Base-by-base conservation (phyloP, 2,329 filamentous ascomycete genomes). In the Corinectria fuckeliana region DNA sequence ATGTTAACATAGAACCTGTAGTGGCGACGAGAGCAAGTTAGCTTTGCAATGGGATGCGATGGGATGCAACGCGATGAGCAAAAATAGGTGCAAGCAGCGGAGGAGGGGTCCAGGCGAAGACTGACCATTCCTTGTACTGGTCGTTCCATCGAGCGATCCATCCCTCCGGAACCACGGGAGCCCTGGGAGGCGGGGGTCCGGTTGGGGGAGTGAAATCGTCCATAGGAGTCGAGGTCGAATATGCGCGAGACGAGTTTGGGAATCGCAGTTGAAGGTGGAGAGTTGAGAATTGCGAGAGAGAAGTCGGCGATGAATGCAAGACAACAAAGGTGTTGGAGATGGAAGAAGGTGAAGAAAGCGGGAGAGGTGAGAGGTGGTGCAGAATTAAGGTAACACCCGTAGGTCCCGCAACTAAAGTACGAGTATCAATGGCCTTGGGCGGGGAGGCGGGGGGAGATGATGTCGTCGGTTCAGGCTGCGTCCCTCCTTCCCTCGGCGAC, bases 1-100 rank as follows among this genome's bases (percentile, higher is more conserved):
- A 91, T 86, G 79, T 97, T 95, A 61, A 97, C 91, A 79, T 91
- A 97, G 85, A 95, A 97, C 89, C 90, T 92, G 63, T 7, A 28
- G 20, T 6, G 10, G 32, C 32, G 13, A 2, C 42, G 23, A 51
- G 61, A 32, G 42, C 18, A 18, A 26, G 58, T 70, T 38, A 69
- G 57, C 50, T 25, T 58, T 28, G 30, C 9, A 21, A 53, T 50
- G 47, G 20, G 52, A 30, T 8, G 48, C n/a, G 41, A 44, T 28
- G 16, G 34, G 9, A 20, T 23, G 42, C 42, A n/a, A 26, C 20
- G 20, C 16, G 16, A 38, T 9, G 36, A n/a, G 36, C 42, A 20
- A 23, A 11, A 26, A 7, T 5, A n/a, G 42, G 8, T 26, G 25
- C 23, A 16, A 20, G n/a, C n/a, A n/a, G n/a, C n/a, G n/a, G 50